Base-by-base conservation (phyloP, 2,329 filamentous ascomycete genomes). In the Hymenotorrendiella dingleyae region DNA sequence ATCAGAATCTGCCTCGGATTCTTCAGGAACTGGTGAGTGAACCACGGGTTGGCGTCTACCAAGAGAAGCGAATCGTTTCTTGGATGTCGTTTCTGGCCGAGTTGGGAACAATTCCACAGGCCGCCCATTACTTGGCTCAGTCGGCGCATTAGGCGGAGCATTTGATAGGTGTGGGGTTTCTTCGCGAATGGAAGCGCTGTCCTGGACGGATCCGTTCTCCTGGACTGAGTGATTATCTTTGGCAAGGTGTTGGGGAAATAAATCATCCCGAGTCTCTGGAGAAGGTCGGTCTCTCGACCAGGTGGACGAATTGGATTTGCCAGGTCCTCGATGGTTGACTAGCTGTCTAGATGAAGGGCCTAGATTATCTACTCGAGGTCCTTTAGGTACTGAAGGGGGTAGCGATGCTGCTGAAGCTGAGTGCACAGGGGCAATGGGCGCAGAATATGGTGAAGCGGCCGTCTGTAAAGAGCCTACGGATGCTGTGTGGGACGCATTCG, bases 1-100 rank as follows among this genome's bases (percentile, higher is more conserved):
- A 40, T 62, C 59, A 8, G 54, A 53, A 39, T 60, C 54, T 6
- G 30, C 11, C 17, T 34, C 20, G 30, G 49, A 42, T 5, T 46
- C 43, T 14, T 48, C 46, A 5, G 35, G 12, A 21, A 40, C 22
- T 24, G 39, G 38, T 9, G 41, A 39, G 14, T 30, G 42, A 7
- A 40, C 32, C 30, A 48, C 48, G 6, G 47, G 43, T 8, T 46
- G 44, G 12, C 43, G 52, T 35, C 45, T 56, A 20, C 43, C 50
- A 30, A 55, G 38, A 12, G 50, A 33, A 11, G 54, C 44, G 43
- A 42, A 42, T 10, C 49, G 49, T 16, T 46, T 47, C 26, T 35
- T 48, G 9, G 33, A n/a, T 17, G 41, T 6, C 17, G 24, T 24
- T 19, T 46, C 36, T 16, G 23, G 38, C 21, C 21, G 29, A 14